Evolutionary conservation across 805 yeast genomes (phyloP), one percentile per base, ranked within the genome.

Genomic region (Debaryomyces tyrocola): DNA sequence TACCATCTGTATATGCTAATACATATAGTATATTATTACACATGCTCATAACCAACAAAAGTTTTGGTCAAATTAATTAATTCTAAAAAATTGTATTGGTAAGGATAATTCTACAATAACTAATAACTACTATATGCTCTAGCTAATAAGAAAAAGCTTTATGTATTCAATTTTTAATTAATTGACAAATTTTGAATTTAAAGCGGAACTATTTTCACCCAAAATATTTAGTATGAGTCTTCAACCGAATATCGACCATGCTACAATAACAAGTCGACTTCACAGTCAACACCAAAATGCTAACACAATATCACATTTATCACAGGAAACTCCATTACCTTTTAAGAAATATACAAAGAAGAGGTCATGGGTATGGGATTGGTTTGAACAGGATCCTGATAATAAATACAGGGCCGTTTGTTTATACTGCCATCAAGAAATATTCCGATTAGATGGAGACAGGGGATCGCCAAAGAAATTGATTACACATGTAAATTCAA

Each of bases 341-440:
- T 53, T 53, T 31, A 53, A 53, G 40, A 51, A 51, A 37, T 51
- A 51, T 21, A 51, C 55, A 9, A 51, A 51, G 47, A 53, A 53
- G 40, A 40, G 57, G 24, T 51, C 53, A 11, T 53, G 57, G 57
- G 55, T 53, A 2, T 53, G 57, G 57, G 57, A 51, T 41, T 53
- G 57, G 57, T 49, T 51, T 21, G 57, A 51, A 36, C 57, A 53
- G 24, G 57, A 53, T 27, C 51, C 52, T 10, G 43, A 41, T 12
- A 53, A 53, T 38, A 53, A 53, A 33, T 53, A 49, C 33, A 40
- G 57, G 20, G 57, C 57, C 4, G 48, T 53, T 11, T 53, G 57
- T 41, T 37, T 53, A 20, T 47, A 38, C 43, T 53, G 57, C 33
- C 53, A 51, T 36, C 51, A 46, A 40, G 55, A 53, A 27, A 49